Conservation (phyloP, 2,329 filamentous ascomycete genomes). For the Ophiostoma piceae region DNA sequence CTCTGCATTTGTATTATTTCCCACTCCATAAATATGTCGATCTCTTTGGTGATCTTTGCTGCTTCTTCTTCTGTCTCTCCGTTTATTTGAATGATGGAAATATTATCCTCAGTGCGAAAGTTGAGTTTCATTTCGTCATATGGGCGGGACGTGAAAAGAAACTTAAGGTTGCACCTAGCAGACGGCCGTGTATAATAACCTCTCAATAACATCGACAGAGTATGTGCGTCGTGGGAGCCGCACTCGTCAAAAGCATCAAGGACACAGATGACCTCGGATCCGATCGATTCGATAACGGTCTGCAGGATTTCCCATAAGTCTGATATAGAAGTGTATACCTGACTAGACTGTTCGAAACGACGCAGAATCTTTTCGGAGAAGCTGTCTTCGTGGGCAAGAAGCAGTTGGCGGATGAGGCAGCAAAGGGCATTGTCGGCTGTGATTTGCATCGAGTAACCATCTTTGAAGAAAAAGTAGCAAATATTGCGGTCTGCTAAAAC, state of each 20-base stretch:
- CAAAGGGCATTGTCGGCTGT: neutral
- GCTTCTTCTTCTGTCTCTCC: neutral
- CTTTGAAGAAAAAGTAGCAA: conserved; percentile 3
- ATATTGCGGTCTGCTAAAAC: neutral
- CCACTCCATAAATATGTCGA: neutral
- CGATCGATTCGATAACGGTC: neutral
- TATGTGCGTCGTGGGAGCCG: neutral
- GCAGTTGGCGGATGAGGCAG: neutral
- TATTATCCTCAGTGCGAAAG: neutral
- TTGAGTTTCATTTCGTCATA: neutral
- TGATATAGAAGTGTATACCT: neutral
- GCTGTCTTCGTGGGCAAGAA: neutral
- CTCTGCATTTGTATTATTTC: neutral
- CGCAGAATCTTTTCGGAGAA: neutral
- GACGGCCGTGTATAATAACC: neutral
- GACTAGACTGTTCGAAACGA: neutral
- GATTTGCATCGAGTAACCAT: neutral
- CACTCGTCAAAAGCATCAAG: conserved; percentile 3
- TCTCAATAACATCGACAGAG: neutral
- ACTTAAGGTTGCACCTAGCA: neutral
- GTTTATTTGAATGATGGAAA: neutral
- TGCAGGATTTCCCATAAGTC: neutral
- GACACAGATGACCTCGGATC: neutral
- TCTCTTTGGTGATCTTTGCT: neutral
- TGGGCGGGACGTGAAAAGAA: neutral